Base-by-base conservation (phyloP, 148 eudicot species). In the Chenopodium formosanum region DNA sequence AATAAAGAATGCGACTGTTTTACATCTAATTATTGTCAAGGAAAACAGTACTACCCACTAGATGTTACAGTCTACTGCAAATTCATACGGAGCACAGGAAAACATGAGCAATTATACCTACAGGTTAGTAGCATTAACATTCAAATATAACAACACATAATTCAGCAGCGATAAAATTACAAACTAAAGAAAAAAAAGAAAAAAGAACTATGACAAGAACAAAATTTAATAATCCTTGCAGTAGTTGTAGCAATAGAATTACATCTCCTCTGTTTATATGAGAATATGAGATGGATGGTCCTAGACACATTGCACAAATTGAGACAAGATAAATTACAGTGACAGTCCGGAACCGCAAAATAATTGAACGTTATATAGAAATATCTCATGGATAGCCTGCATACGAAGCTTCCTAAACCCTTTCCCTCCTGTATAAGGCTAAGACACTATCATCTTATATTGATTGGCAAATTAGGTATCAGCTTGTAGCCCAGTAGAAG, bases 1-100 rank as follows among this genome's bases (percentile, higher is more conserved):
- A 73, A 60, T 71, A 92, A 88, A 58, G 98, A 92, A 78, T 86
- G 86, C 31, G 97, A 90, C 88, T 91, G 89, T 89, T 94, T 96
- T 46, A 91, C 75, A 76, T 91, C 99, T 96, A 78, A 82, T 72
- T 77, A 10, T 82, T 82, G 92, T 91, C 83, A 90, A 91, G 94
- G 84, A 84, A 84, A 84, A 44, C 37, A 73, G 44, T 37, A 37
- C 44, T 37, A 37, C 44, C 25, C 71, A 17, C 40, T 27, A 79
- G 60, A 66, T 27, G 0, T 2, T 25, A 62, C 58, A 73, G 23
- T n/a, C 44, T 27, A 25, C 70, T 0, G 5, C 60, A 60, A 65
- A 50, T 11, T 34, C 44, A 52, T 37, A 6, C 47, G 34, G 44
- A 37, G 44, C 44, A 37, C 44, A 37, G 4, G 4, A 31, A 46